Evolutionary conservation across 257 asterid species (phyloP).

Genomic region (Plectranthus barbatus): DNA sequence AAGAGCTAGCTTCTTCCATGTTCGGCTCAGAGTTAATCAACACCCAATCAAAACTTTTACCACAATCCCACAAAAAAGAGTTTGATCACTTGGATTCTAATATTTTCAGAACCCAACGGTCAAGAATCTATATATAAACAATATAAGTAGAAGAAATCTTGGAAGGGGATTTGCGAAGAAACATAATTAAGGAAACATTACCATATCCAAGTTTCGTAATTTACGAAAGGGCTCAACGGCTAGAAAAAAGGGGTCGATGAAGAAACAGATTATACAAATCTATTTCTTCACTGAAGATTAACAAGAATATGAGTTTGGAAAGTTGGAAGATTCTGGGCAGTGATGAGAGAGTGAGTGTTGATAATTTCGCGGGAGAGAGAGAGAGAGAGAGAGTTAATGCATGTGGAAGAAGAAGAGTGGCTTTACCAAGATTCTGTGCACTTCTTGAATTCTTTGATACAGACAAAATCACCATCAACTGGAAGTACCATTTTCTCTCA

Average conservation of each 20-base stretch:
- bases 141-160: not conserved
- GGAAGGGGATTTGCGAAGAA: not conserved
- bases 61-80: constrained; percentile 5
- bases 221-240: constrained; percentile 31
- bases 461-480: not conserved
- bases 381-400: not conserved
- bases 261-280: constrained; percentile 13
- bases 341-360: constrained; percentile 1
- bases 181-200: not conserved
- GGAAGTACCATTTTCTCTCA: no score
- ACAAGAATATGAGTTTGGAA: not conserved
- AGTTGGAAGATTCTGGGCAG: not conserved
- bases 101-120: constrained; percentile 15
- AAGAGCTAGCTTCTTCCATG: constrained; percentile 13
- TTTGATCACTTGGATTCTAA: not conserved
- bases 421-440: not conserved
- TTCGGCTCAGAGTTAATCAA: not conserved
- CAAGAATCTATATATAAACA: not conserved
- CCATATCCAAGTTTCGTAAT: not conserved
- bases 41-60: not conserved
- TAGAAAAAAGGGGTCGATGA: constrained; percentile 16
- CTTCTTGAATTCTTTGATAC: not conserved
- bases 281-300: not conserved
- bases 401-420: not conserved
- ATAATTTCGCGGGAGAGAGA: constrained; percentile 19